Percentiles rank a stretch among this genome's conserved stretches.
Evolutionary conservation across 2,329 filamentous ascomycete genomes (phyloP).

Genomic region (Massarina eburnea): DNA sequence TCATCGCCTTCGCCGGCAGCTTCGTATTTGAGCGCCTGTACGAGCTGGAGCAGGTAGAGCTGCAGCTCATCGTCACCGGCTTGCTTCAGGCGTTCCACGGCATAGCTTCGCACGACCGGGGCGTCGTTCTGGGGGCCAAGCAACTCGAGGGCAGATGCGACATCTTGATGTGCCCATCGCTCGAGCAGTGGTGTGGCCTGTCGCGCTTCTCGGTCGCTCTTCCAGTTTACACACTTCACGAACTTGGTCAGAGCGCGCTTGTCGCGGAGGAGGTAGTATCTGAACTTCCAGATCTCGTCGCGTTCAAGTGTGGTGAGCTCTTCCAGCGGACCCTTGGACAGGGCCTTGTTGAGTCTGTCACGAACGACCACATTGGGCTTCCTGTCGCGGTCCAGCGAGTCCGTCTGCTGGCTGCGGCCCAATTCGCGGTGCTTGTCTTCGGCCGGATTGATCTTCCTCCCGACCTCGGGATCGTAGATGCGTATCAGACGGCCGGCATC

Average conservation of each 20-base stretch:
- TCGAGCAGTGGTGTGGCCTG: slow-evolving; percentile 88
- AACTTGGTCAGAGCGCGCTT: slow-evolving; percentile 90
- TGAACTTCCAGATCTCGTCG: slow-evolving; percentile 95
- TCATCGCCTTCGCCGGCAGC: slow-evolving; percentile 63
- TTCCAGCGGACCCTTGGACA: slow-evolving; percentile 91
- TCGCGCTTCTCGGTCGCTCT: slow-evolving; percentile 77
- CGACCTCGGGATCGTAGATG: slow-evolving; percentile 92
- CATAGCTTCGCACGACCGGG: slow-evolving; percentile 83
- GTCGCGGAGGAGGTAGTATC: slow-evolving; percentile 89
- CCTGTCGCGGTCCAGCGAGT: slow-evolving; percentile 90
- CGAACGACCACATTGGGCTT: slow-evolving; percentile 95
- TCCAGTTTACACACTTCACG: slow-evolving; percentile 96
- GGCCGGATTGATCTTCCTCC: slow-evolving; percentile 85
- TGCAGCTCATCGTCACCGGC: slow-evolving; percentile 90
- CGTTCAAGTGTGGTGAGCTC: slow-evolving; percentile 87
- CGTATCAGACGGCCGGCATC: slow-evolving; percentile 68
- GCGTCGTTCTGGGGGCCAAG: slow-evolving; percentile 92
- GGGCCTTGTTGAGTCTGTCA: slow-evolving; percentile 87
- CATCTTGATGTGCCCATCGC: slow-evolving; percentile 95
- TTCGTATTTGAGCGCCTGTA: slow-evolving; percentile 84
- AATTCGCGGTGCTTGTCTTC: slow-evolving; percentile 92
- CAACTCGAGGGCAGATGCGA: slow-evolving; percentile 93
- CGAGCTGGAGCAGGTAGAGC: slow-evolving; percentile 88
- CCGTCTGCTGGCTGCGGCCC: slow-evolving; percentile 88
- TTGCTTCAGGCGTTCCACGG: slow-evolving; percentile 87